Conservation (phyloP, 208 protist genomes). For the Acanthamoeba culbertsoni region DNA sequence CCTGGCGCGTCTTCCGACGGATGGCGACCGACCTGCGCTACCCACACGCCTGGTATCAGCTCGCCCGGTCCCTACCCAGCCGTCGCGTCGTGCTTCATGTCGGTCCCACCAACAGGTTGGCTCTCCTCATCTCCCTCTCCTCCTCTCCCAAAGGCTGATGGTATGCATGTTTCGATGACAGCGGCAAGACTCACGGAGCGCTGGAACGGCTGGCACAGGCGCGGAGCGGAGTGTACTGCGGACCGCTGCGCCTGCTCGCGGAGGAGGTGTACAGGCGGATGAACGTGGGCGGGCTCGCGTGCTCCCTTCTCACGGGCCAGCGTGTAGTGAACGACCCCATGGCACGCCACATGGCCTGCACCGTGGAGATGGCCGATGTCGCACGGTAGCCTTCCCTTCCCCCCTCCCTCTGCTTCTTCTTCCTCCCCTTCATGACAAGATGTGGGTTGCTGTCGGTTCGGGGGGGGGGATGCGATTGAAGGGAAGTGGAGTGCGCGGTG, state of each 20-base stretch:
- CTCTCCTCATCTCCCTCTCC: not conserved
- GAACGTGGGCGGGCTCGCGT: not conserved
- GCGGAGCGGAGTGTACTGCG: constrained; percentile 72
- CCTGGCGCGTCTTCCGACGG: not conserved
- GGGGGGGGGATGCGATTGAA: not conserved
- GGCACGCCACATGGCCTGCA: constrained; percentile 62
- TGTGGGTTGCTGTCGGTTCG: not conserved
- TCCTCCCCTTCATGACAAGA: not conserved
- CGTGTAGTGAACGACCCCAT: not conserved
- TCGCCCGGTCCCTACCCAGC: not conserved
- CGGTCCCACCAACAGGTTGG: constrained; percentile 7
- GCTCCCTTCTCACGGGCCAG: constrained; percentile 66
- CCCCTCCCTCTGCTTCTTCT: not conserved
- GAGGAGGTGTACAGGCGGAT: constrained; percentile 59
- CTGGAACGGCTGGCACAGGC: constrained; percentile 33
- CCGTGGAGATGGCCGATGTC: constrained; percentile 66
- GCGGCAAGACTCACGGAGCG: constrained; percentile 70
- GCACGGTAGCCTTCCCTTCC: not conserved
- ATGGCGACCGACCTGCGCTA: not conserved
- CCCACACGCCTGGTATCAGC: not conserved
- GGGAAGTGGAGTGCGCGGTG: constrained; percentile 55
- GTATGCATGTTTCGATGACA: not conserved
- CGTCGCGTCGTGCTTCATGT: not conserved
- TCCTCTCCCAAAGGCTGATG: not conserved
- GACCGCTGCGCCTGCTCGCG: constrained; percentile 69